Conservation (phyloP, 345 rosid genomes). For the Bruguiera gymnorhiza region DNA sequence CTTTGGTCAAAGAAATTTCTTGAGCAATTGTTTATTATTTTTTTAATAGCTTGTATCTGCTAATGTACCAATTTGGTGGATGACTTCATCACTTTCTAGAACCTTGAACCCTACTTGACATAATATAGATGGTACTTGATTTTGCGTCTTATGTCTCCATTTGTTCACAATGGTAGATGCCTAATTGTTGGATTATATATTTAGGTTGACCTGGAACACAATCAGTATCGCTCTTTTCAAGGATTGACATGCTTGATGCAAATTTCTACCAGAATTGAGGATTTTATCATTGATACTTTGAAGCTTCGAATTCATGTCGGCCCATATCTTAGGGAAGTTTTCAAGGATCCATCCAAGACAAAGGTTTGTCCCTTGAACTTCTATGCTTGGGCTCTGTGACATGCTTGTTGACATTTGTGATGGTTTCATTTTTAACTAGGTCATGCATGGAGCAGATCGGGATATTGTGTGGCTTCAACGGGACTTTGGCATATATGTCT, state of each 20-base stretch:
- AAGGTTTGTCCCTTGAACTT: constrained; percentile 49
- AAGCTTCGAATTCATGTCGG: constrained; percentile 87
- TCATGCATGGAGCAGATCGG: constrained; percentile 97
- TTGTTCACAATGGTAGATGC: not conserved
- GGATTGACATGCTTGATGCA: constrained; percentile 97
- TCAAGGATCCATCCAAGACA: constrained; percentile 84
- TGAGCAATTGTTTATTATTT: not conserved
- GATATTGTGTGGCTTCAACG: constrained; percentile 95
- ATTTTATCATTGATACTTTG: constrained; percentile 74
- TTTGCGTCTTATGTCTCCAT: not conserved
- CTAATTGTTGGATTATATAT: constrained; percentile 6
- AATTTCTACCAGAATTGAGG: constrained; percentile 90
- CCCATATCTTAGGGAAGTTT: constrained; percentile 76
- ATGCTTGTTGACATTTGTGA: constrained; percentile 25
- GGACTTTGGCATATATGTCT: constrained; percentile 91
- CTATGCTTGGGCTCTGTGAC: constrained; percentile 1
- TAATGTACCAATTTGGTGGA: not conserved
- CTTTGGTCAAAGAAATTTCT: too few species aligned
- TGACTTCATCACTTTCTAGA: not conserved
- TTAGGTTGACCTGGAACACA: constrained; percentile 96
- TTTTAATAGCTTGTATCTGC: not conserved
- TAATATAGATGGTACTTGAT: not conserved
- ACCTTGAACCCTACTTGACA: not conserved
- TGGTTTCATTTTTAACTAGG: constrained; percentile 47
- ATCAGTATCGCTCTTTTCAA: constrained; percentile 93